Evolutionary conservation across 2,329 filamentous ascomycete species (phyloP).

Genomic region (Penicillium occitanis): DNA sequence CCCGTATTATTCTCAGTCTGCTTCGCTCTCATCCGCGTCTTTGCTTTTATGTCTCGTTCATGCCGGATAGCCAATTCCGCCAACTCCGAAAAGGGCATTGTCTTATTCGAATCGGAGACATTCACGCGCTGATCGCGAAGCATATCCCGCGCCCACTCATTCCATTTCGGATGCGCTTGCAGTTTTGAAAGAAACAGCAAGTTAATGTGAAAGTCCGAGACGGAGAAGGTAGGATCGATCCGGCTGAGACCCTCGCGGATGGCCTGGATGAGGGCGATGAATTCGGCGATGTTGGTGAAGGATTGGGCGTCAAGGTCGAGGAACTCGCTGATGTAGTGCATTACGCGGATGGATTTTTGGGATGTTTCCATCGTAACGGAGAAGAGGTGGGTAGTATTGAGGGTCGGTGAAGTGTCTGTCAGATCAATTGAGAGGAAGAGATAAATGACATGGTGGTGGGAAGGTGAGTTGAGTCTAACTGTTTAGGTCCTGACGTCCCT

Average conservation of each 20-base stretch:
- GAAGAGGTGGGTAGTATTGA: neutral
- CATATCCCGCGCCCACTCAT: conserved; percentile 29
- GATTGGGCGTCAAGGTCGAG: conserved; percentile 30
- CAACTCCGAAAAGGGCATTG: conserved; percentile 28
- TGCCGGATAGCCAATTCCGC: conserved; percentile 27
- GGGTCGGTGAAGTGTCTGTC: neutral
- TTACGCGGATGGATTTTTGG: conserved; percentile 30
- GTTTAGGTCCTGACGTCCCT: neutral
- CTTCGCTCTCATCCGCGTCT: neutral
- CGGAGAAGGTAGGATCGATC: conserved; percentile 29
- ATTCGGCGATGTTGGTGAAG: conserved; percentile 29
- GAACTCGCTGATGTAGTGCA: conserved; percentile 32
- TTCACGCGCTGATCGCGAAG: conserved; percentile 29
- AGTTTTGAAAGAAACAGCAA: conserved; percentile 30
- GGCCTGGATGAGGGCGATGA: conserved; percentile 31
- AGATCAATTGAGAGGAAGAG: neutral
- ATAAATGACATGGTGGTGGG: too few relatives aligned
- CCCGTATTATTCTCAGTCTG: neutral
- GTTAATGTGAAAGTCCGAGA: conserved; percentile 31
- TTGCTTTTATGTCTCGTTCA: conserved; percentile 22
- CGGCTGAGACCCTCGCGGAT: conserved; percentile 30
- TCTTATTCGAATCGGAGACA: conserved; percentile 23
- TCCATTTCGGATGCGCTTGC: conserved; percentile 29
- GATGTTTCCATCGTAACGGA: conserved; percentile 26
- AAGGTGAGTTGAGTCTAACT: neutral